Percentiles rank a stretch among this genome's conserved stretches.
phyloP scores from a whole-genome alignment of 129 eudicot species.

The Dittrichia graveolens region DNA sequence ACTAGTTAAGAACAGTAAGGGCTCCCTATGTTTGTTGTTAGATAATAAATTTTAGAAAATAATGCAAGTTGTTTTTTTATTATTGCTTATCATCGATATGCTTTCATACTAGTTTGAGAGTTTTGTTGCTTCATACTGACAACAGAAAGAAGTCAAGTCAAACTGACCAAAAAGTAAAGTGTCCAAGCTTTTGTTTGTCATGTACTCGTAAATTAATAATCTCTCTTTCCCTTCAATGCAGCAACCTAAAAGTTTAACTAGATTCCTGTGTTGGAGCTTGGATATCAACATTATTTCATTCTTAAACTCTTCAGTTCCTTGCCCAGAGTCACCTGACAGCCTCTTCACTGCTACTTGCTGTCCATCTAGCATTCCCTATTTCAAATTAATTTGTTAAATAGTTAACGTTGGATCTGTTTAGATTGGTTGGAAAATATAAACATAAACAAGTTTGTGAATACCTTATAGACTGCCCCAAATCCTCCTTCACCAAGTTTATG shows the following conservation, averaged over 20 bases:
- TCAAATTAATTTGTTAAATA: conserved; percentile 1
- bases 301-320: conserved; percentile 45
- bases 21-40: no score
- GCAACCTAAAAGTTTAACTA: conserved; percentile 42
- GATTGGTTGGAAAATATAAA: neutral
- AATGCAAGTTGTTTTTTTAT: no score
- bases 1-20: no score
- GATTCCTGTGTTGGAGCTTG: conserved; percentile 47
- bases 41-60: no score
- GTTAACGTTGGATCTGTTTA: neutral
- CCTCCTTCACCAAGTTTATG: conserved; percentile 55
- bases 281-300: conserved; percentile 42
- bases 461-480: conserved; percentile 50
- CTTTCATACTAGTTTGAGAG: no score
- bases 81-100: no score
- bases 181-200: conserved; percentile 48
- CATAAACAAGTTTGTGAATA: conserved; percentile 14
- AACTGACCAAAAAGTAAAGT: conserved; percentile 44
- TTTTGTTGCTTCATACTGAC: neutral
- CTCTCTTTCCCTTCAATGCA: conserved; percentile 44
- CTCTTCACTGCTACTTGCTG: conserved; percentile 45
- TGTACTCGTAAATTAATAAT: conserved; percentile 44
- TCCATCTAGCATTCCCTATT: conserved; percentile 43
- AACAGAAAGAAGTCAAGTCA: neutral
- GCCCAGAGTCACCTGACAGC: conserved; percentile 37